Conservation (phyloP, 1,284 basidiomycete genomes). For the Butyriboletus appendiculatus region DNA sequence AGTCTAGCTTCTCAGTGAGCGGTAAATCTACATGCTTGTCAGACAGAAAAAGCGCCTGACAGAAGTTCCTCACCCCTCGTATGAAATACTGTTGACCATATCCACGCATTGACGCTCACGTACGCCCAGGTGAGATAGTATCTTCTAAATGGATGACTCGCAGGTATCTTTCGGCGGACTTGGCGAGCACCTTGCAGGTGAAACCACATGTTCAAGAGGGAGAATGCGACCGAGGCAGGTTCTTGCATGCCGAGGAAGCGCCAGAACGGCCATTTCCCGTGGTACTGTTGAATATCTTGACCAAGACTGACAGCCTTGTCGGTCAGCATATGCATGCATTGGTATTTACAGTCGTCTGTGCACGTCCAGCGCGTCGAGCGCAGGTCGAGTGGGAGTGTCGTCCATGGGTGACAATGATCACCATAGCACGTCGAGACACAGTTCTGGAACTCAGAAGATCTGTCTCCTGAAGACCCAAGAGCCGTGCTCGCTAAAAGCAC, state of each 20-base stretch:
- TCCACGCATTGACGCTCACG: constrained; percentile 88
- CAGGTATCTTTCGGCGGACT: constrained; percentile 51
- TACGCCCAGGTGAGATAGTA: constrained; percentile 74
- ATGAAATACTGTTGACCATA: constrained; percentile 93
- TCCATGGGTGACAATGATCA: constrained; percentile 33
- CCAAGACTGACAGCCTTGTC: constrained; percentile 51
- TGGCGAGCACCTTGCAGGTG: constrained; percentile 62
- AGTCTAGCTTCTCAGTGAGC: constrained; percentile 89
- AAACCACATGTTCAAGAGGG: constrained; percentile 78
- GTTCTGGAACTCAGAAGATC: constrained; percentile 51
- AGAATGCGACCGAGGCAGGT: constrained; percentile 90
- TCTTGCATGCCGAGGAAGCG: constrained; percentile 88
- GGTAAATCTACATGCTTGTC: constrained; percentile 62
- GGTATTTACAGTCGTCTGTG: constrained; percentile 85
- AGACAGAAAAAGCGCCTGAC: constrained; percentile 3
- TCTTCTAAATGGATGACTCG: constrained; percentile 65
- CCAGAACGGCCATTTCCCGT: constrained; percentile 98
- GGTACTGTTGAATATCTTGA: constrained; percentile 70
- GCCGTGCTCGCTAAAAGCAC: constrained; percentile 8
- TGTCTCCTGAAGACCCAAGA: constrained; percentile 58
- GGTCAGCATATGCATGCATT: constrained; percentile 86
- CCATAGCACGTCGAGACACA: constrained; percentile 50
- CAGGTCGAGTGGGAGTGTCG: constrained; percentile 46
- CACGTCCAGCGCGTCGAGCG: constrained; percentile 77
- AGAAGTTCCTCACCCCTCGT: constrained; percentile 65